Percentiles rank a stretch among this genome's conserved stretches.
phyloP scores from a whole-genome alignment of 1,139 yeast species.

The Taphrina deformans region DNA sequence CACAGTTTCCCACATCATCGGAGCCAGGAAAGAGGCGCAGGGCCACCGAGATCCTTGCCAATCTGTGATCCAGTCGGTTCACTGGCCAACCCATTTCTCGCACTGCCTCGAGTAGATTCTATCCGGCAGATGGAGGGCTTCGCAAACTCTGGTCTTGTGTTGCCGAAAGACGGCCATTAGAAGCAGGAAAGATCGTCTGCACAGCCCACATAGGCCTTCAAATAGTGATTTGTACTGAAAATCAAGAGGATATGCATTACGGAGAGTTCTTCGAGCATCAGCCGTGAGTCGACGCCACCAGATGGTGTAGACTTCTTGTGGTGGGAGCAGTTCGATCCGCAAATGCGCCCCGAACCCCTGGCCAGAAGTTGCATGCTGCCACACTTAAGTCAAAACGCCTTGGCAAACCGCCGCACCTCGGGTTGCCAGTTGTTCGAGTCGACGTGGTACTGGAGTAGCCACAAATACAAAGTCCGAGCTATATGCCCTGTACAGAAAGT shows the following conservation, averaged over 20 bases:
- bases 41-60: not conserved
- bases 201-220: too few relatives aligned
- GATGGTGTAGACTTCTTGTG: not conserved
- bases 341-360: not conserved
- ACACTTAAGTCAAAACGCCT: not conserved
- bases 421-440: too few relatives aligned
- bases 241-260: not conserved
- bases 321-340: not conserved
- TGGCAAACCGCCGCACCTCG: not conserved
- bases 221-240: too few relatives aligned
- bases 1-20: not conserved
- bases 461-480: too few relatives aligned
- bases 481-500: too few relatives aligned
- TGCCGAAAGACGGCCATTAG: too few relatives aligned
- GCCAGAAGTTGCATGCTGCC: not conserved
- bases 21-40: conserved; percentile 1
- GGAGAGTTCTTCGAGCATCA: not conserved
- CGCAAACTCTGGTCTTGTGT: not conserved
- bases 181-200: not conserved
- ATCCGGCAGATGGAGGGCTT: not conserved
- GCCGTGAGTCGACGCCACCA: not conserved
- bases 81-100: not conserved
- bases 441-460: too few relatives aligned
- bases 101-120: not conserved
- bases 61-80: not conserved